A percentile compares a stretch with the other conserved stretches of the same genome.
Conservation (phyloP, 805 yeast species). For the Yamadazyma paraphyllophila region DNA sequence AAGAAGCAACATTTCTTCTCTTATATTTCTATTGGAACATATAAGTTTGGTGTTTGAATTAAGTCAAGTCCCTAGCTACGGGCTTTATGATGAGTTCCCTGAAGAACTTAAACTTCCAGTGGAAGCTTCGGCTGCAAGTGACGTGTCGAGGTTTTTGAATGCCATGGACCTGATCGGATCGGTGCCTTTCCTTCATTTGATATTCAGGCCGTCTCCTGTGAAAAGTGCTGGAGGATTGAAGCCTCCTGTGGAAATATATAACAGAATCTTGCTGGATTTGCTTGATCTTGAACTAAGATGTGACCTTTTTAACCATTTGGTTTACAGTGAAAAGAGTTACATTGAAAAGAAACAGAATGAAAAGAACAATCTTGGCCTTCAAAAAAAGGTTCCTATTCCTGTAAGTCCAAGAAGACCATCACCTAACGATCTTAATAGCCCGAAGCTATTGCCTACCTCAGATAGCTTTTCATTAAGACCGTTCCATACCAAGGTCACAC, state of each 20-base stretch:
- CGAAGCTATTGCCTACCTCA: constrained; percentile 14
- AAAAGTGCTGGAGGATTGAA: constrained; percentile 37
- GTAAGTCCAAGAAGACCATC: constrained; percentile 13
- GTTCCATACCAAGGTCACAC: constrained; percentile 40
- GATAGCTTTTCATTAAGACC: constrained; percentile 41
- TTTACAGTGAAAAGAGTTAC: constrained; percentile 27
- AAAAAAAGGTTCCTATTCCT: constrained; percentile 18
- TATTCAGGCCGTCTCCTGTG: constrained; percentile 39
- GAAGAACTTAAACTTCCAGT: constrained; percentile 10
- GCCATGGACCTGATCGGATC: constrained; percentile 36
- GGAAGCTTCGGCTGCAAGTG: constrained; percentile 7
- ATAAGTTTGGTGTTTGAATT: constrained; percentile 24
- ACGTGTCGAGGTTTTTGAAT: constrained; percentile 21
- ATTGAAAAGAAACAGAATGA: constrained; percentile 31
- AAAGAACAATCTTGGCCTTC: constrained; percentile 20
- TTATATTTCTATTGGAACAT: constrained; percentile 36
- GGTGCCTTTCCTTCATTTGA: constrained; percentile 40
- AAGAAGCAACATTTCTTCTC: constrained; percentile 37
- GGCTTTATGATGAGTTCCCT: constrained; percentile 24
- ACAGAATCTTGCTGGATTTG: constrained; percentile 25
- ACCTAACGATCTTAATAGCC: constrained; percentile 12
- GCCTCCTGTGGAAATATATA: constrained; percentile 34
- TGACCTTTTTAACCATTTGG: constrained; percentile 20
- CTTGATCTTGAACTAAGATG: constrained; percentile 23
- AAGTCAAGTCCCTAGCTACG: constrained; percentile 24